Percentiles rank a stretch among this genome's conserved stretches.
phyloP scores from a whole-genome alignment of 768 basidiomycete genomes.

The Rhodosporidiobolus odoratus region DNA sequence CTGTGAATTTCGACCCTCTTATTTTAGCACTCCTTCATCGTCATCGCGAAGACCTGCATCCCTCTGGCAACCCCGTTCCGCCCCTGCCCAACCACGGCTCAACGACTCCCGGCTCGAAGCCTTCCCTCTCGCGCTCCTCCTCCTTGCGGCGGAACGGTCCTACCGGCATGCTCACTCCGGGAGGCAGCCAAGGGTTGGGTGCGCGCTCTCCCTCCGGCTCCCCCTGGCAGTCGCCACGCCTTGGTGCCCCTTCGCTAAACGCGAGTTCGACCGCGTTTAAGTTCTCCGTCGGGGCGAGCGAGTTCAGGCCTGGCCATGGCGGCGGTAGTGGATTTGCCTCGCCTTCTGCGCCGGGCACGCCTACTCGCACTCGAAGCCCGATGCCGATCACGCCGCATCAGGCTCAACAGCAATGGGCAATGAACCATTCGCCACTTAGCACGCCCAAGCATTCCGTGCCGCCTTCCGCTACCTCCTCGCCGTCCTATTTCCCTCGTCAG shows the following conservation, averaged over 20 bases:
- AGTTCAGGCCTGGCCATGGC: constrained; percentile 25
- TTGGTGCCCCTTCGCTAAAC: constrained; percentile 12
- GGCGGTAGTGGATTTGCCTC: constrained; percentile 8
- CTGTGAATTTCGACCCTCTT: constrained; percentile 27
- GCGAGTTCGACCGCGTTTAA: constrained; percentile 28
- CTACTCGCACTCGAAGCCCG: constrained; percentile 23
- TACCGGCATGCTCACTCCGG: constrained; percentile 18
- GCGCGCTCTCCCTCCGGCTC: constrained; percentile 30
- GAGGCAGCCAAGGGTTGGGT: neutral
- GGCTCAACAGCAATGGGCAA: constrained; percentile 35
- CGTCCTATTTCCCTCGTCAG: constrained; percentile 33
- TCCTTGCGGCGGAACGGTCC: constrained; percentile 27
- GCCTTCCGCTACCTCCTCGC: constrained; percentile 25
- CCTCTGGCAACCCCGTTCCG: constrained; percentile 34
- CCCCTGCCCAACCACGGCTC: constrained; percentile 36
- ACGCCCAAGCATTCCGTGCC: constrained; percentile 29
- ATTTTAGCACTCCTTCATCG: constrained; percentile 35
- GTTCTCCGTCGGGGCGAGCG: constrained; percentile 34
- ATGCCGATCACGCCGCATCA: constrained; percentile 31
- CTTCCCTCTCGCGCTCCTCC: constrained; percentile 34
- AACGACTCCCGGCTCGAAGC: constrained; percentile 22
- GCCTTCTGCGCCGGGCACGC: constrained; percentile 19
- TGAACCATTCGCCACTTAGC: constrained; percentile 32
- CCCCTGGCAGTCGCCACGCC: constrained; percentile 25
- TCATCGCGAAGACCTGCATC: constrained; percentile 32